Conservation (phyloP, 2,329 filamentous ascomycete species). For the Fusarium guadeloupense region DNA sequence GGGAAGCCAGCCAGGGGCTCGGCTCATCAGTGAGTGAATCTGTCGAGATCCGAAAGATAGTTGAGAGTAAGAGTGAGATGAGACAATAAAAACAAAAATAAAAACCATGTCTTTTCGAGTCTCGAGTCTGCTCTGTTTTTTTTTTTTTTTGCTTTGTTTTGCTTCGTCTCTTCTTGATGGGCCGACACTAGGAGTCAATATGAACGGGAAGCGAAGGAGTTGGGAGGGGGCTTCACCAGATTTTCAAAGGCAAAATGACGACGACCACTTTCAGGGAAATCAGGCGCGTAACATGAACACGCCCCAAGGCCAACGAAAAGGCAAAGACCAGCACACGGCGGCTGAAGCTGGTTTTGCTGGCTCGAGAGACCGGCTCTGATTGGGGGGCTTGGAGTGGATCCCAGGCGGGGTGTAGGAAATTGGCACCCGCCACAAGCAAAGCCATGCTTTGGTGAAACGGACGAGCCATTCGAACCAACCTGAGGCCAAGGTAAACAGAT, state of each 20-base stretch:
- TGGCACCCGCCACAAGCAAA: constrained; percentile 37
- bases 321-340: constrained; percentile 4
- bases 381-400: constrained; percentile 1
- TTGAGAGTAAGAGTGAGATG: constrained; percentile 1
- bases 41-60: constrained; percentile 28
- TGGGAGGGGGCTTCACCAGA: constrained; percentile 43
- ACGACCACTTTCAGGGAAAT: constrained; percentile 29
- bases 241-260: constrained; percentile 44
- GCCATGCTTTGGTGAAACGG: constrained; percentile 31
- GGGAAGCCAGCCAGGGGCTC: constrained; percentile 23
- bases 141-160: neutral
- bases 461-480: constrained; percentile 26
- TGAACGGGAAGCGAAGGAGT: constrained; percentile 41
- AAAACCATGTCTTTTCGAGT: constrained; percentile 16
- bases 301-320: constrained; percentile 11
- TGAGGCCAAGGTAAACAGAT: constrained; percentile 20
- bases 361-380: constrained; percentile 4
- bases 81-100: constrained; percentile 12
- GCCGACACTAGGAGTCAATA: constrained; percentile 38
- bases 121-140: constrained; percentile 16
- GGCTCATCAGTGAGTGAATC: constrained; percentile 25
- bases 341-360: constrained; percentile 9
- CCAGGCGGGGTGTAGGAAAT: constrained; percentile 24
- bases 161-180: constrained; percentile 15
- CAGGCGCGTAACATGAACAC: constrained; percentile 36